Base-by-base conservation (phyloP, 768 basidiomycete genomes). In the Leccinum aurantiacum region DNA sequence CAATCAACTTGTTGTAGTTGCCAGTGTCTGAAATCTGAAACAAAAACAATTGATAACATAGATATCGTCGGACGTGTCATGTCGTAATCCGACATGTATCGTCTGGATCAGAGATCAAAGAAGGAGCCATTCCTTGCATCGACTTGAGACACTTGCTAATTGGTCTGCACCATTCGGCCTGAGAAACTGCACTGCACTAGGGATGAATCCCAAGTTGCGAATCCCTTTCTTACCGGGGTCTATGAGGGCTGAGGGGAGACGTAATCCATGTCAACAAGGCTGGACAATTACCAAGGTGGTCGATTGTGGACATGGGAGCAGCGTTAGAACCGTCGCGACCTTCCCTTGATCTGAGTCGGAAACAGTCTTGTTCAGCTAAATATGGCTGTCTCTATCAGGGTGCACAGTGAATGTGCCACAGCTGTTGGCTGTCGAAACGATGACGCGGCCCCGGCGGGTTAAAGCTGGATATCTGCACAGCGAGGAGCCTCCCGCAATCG, bases 181-280 rank as follows among this genome's bases (percentile, higher is more conserved):
- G 56, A 56, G 61, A 60, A 65, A 49, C 24, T 29, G n/a, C 35
- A 19, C 38, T 29, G 29, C 29, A 29, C 29, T 29, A 29, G 29
- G 50, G 58, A 59, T 52, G 69, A 53, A 66, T 68, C 68, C 24
- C 48, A 13, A 54, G 35, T 63, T 63, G 65, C 44, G 69, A 62
- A 64, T 69, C 69, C 47, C 58, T 57, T 58, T 53, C 56, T 48
- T 53, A 33, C n/a, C 55, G 29, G 58, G 7, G 35, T 38, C 44
- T 49, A 8, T 38, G 51, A 57, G 68, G 68, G 62, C 51, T 57
- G 52, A 69, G 68, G 67, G 67, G 4, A 56, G 27, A 49, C 60
- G 50, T 52, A 14, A 61, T 50, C 60, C 57, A 63, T 68, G 64
- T 64, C 62, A 67, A 70, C 67, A 49, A 63, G 62, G 64, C 24